These are phyloP conservation scores for Paecilomyces sp. DNA, from an alignment of 2,329 filamentous ascomycete genomes.

Conservation along the genomic window DNA sequence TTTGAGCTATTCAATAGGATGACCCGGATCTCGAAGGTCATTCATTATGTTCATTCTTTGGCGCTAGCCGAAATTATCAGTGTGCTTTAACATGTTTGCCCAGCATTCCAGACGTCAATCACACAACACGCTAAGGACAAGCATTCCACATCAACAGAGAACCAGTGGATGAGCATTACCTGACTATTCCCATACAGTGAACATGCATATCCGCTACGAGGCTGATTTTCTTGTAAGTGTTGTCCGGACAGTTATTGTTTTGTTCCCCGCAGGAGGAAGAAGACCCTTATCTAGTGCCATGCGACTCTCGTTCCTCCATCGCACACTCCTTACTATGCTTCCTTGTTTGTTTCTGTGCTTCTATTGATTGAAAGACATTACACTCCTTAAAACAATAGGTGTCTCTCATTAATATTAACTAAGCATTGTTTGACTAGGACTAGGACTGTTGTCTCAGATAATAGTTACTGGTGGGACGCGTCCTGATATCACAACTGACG, in stretches of 20 bases:
- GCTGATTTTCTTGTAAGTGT: background rate
- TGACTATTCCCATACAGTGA: background rate
- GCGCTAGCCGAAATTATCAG: background rate
- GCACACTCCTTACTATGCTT: background rate
- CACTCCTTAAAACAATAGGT: background rate
- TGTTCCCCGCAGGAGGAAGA: background rate
- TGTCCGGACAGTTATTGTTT: background rate
- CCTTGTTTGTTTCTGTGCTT: background rate
- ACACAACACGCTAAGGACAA: background rate
- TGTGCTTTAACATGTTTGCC: background rate
- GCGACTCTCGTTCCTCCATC: background rate
- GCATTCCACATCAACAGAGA: background rate
- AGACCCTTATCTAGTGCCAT: background rate
- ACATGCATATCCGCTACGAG: background rate
- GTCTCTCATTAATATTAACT: background rate
- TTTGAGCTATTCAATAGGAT: background rate
- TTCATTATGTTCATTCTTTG: background rate
- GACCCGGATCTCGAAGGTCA: background rate
- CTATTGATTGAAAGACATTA: background rate
- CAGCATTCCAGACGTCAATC: background rate
- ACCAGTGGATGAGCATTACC: background rate
- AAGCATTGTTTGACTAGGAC: background rate
- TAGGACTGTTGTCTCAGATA: background rate
- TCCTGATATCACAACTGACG: background rate
- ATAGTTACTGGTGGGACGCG: background rate